phyloP scores from a whole-genome alignment of 1,139 yeast species.

The Nadsonia commutata region DNA sequence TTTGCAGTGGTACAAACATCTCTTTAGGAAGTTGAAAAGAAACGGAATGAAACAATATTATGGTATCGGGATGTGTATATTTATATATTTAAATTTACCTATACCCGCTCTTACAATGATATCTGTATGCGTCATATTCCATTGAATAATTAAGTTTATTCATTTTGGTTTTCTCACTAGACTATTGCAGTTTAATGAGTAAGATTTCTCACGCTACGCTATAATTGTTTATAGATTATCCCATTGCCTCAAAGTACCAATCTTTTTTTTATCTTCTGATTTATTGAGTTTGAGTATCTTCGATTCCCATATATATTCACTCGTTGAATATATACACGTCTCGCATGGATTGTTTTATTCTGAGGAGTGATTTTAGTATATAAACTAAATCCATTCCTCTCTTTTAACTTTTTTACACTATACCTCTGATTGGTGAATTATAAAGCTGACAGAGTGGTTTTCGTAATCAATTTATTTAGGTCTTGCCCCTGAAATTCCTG shows the following conservation, averaged over 20 bases:
- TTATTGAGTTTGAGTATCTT: too few relatives aligned
- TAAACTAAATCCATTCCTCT: neutral
- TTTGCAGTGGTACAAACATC: too few relatives aligned
- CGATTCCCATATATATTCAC: neutral
- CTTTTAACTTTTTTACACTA: conserved; percentile 8
- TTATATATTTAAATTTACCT: neutral
- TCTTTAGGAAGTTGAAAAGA: conserved; percentile 1
- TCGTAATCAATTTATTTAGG: conserved; percentile 17
- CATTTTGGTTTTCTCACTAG: neutral
- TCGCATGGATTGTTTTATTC: conserved; percentile 1
- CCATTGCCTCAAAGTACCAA: neutral
- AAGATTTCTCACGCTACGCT: neutral
- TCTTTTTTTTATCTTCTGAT: neutral
- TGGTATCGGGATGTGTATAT: neutral
- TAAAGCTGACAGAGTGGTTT: conserved; percentile 25
- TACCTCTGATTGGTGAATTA: conserved; percentile 26
- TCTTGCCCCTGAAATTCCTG: conserved; percentile 99
- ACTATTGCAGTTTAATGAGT: neutral
- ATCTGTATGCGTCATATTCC: neutral
- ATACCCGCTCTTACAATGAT: too few relatives aligned
- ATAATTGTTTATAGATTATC: neutral
- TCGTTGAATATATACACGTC: neutral
- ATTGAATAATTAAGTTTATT: neutral
- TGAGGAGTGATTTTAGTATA: neutral
- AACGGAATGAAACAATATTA: neutral